These are phyloP conservation scores for Hansenula sp. DNA, from an alignment of 1,139 yeast genomes.

Conservation along the genomic window DNA sequence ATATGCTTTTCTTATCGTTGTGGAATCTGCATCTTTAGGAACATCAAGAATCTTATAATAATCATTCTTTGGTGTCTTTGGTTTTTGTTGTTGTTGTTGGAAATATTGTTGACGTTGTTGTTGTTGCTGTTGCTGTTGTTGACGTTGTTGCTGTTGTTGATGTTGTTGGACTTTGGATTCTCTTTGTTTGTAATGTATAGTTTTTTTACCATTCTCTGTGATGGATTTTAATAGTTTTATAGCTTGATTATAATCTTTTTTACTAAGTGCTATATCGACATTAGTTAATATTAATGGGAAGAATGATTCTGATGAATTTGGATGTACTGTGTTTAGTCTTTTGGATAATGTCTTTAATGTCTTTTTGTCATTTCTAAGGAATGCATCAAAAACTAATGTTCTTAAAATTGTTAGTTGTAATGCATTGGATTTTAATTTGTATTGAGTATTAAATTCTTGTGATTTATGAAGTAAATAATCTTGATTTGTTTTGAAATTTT, in stretches of 20 bases:
- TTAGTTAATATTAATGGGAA: constrained; percentile 15
- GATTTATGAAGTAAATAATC: constrained; percentile 12
- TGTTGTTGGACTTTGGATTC: constrained; percentile 29
- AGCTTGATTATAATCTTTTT: constrained; percentile 16
- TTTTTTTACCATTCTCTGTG: constrained; percentile 17
- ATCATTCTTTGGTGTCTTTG: constrained; percentile 52
- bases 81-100: constrained; percentile 32
- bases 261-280: constrained; percentile 15
- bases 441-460: constrained; percentile 12
- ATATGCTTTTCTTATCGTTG: constrained; percentile 78
- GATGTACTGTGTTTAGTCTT: constrained; percentile 1
- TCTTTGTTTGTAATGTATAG: constrained; percentile 9
- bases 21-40: constrained; percentile 60
- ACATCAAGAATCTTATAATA: constrained; percentile 79
- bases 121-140: constrained; percentile 41
- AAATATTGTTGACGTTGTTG: constrained; percentile 44
- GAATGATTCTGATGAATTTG: constrained; percentile 9
- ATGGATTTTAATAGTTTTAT: constrained; percentile 13
- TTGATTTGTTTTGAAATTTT: constrained; percentile 13
- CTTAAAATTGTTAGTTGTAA: constrained; percentile 13
- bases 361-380: constrained; percentile 11
- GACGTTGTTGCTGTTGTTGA: constrained; percentile 50
- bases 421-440: constrained; percentile 9
- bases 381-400: constrained; percentile 10
- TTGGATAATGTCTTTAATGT: constrained; percentile 6